These are phyloP conservation scores for Beauveria scarabaeidicola DNA, from an alignment of 2,329 filamentous ascomycete genomes.

Conservation along the genomic window DNA sequence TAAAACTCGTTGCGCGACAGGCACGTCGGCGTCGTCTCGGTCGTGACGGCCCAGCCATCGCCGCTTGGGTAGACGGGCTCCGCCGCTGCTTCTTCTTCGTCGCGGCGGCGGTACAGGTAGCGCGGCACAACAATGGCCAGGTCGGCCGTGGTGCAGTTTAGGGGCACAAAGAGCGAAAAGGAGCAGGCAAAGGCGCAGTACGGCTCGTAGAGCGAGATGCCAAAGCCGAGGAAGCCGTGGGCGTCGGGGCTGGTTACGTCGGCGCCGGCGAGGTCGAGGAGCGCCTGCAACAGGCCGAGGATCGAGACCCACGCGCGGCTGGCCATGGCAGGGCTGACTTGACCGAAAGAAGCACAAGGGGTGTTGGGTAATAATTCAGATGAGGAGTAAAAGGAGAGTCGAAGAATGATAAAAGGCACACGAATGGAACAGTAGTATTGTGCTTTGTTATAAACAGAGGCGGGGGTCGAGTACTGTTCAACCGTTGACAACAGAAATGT, in stretches of 20 bases:
- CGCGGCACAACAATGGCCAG: not conserved
- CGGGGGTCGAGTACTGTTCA: not conserved
- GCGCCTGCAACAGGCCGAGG: not conserved
- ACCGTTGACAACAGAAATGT: not conserved
- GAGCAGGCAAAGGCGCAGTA: conserved; percentile 23
- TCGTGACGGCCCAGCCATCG: conserved; percentile 12
- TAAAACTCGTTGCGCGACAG: conserved; percentile 12
- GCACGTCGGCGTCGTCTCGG: conserved; percentile 13
- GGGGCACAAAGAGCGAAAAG: conserved; percentile 16
- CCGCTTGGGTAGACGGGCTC: conserved; percentile 10
- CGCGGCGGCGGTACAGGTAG: not conserved
- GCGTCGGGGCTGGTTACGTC: not conserved
- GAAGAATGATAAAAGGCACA: not conserved
- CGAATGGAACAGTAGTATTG: no score
- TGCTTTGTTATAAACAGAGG: not conserved
- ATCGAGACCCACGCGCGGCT: conserved; percentile 1
- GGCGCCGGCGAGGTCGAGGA: not conserved
- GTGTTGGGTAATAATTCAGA: not conserved
- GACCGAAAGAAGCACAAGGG: not conserved
- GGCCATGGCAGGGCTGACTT: not conserved
- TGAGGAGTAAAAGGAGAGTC: not conserved
- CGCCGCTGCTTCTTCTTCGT: conserved; percentile 2
- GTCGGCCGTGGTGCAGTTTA: conserved; percentile 17
- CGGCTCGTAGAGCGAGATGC: conserved; percentile 19
- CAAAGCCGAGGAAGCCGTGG: conserved; percentile 15